phyloP scores from a whole-genome alignment of 2,329 filamentous ascomycete species.

The Lasiodiplodia hormozganensis region DNA sequence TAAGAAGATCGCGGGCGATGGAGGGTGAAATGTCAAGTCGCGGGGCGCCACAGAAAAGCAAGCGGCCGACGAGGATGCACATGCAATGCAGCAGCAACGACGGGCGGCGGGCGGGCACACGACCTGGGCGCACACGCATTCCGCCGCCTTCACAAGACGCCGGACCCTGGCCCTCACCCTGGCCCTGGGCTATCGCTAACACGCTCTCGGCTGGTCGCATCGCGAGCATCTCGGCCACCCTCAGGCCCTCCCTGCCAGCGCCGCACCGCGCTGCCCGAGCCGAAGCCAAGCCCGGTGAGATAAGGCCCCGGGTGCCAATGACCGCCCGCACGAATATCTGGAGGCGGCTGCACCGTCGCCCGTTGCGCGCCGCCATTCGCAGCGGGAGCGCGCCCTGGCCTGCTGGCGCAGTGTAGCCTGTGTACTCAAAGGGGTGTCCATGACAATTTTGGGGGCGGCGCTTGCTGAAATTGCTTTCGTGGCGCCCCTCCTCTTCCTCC shows the following conservation, averaged over 20 bases:
- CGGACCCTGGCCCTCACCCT: slow-evolving; percentile 1
- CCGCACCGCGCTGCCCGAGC: slow-evolving; percentile 10
- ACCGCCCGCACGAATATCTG: slow-evolving; percentile 9
- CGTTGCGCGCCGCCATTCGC: slow-evolving; percentile 6
- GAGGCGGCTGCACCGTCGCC: not conserved
- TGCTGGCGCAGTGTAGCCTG: slow-evolving; percentile 1
- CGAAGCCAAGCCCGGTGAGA: slow-evolving; percentile 13
- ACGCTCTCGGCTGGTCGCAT: slow-evolving; percentile 21
- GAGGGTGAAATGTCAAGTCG: slow-evolving; percentile 1
- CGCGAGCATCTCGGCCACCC: slow-evolving; percentile 8
- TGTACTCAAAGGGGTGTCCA: not conserved
- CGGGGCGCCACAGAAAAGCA: slow-evolving; percentile 24
- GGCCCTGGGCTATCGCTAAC: not conserved
- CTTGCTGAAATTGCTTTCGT: slow-evolving; percentile 25
- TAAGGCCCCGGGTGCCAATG: slow-evolving; percentile 28
- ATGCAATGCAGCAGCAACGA: slow-evolving; percentile 28
- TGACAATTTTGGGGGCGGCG: slow-evolving; percentile 3
- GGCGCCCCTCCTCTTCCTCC: not conserved
- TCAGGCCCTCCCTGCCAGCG: slow-evolving; percentile 10
- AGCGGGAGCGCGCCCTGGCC: not conserved
- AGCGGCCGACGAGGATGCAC: slow-evolving; percentile 8
- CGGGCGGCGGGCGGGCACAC: slow-evolving; percentile 9
- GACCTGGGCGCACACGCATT: slow-evolving; percentile 17
- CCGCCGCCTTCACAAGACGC: slow-evolving; percentile 1
- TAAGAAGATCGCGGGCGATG: not conserved